Percentiles rank a stretch among this genome's conserved stretches.
These are phyloP conservation scores for Verbascum thapsus DNA, from an alignment of 257 asterid genomes.

Conservation along the genomic window DNA sequence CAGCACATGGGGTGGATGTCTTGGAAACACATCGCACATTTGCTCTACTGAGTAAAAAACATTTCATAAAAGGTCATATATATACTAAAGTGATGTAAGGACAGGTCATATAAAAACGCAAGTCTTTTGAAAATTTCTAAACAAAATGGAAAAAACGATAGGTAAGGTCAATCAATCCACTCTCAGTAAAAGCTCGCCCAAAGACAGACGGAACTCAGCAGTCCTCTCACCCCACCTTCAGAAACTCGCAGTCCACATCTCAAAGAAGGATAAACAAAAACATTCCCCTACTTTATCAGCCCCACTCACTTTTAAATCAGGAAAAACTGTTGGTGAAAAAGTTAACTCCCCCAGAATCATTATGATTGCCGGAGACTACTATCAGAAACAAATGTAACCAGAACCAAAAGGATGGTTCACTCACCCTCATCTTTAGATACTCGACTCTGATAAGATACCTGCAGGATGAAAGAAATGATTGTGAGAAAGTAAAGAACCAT, in stretches of 20 bases:
- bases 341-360: slow-evolving; percentile 4
- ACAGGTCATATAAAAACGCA: not conserved
- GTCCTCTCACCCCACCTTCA: not conserved
- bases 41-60: not conserved
- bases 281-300: slow-evolving; percentile 1
- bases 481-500: slow-evolving; percentile 15
- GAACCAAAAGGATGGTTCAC: slow-evolving; percentile 35
- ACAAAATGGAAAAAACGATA: slow-evolving; percentile 3
- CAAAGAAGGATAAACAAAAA: slow-evolving; percentile 6
- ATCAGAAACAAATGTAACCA: slow-evolving; percentile 25
- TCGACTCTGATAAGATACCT: slow-evolving; percentile 52
- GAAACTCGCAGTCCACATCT: not conserved
- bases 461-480: slow-evolving; percentile 30
- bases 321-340: slow-evolving; percentile 22
- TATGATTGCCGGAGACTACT: not conserved
- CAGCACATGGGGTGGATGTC: not conserved
- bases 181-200: slow-evolving; percentile 21
- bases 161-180: not conserved
- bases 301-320: slow-evolving; percentile 19
- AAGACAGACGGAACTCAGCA: slow-evolving; percentile 14
- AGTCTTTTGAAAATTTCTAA: not conserved
- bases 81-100: not conserved
- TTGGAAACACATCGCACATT: not conserved
- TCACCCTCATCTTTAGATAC: slow-evolving; percentile 69
- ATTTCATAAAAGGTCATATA: slow-evolving; percentile 1